Evolutionary conservation across 2,329 filamentous ascomycete genomes (phyloP).

Genomic region (Conoideocrella luteorostrata): DNA sequence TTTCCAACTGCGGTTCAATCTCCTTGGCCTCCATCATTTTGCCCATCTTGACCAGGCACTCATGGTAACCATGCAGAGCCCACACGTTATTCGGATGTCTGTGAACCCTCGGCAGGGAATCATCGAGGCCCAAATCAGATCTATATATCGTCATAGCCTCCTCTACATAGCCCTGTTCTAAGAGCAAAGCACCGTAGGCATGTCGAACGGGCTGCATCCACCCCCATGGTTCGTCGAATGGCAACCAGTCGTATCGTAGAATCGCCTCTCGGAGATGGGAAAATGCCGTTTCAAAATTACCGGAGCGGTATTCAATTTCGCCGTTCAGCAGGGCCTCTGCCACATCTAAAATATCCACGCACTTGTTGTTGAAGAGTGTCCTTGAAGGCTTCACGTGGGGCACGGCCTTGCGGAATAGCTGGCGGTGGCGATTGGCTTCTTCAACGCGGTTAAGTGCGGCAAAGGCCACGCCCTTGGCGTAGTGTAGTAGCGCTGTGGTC

Average conservation of each 20-base stretch:
- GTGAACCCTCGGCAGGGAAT: conserved; percentile 55
- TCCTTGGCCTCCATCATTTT: conserved; percentile 31
- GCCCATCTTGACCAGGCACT: conserved; percentile 53
- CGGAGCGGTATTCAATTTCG: conserved; percentile 63
- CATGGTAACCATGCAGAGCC: conserved; percentile 67
- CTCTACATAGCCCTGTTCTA: conserved; percentile 57
- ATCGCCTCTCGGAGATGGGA: conserved; percentile 51
- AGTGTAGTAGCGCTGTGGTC: conserved; percentile 62
- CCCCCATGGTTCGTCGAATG: conserved; percentile 70
- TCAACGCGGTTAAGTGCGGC: conserved; percentile 50
- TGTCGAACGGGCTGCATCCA: conserved; percentile 74
- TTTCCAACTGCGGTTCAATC: conserved; percentile 36
- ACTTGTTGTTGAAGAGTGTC: conserved; percentile 39
- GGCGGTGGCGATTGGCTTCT: conserved; percentile 46
- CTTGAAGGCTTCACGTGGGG: conserved; percentile 50
- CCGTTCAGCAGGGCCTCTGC: conserved; percentile 64
- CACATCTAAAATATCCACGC: conserved; percentile 53
- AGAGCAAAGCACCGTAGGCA: conserved; percentile 61
- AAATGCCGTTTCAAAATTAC: conserved; percentile 54
- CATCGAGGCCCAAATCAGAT: conserved; percentile 54
- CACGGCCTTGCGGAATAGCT: conserved; percentile 44
- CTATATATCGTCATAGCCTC: conserved; percentile 52
- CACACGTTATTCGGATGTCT: conserved; percentile 70
- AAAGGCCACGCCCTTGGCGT: conserved; percentile 61
- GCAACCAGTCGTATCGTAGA: conserved; percentile 53